A percentile compares a stretch with the other conserved stretches of the same genome.
These are phyloP conservation scores for Cymbidium sinense DNA, from an alignment of 106 monocot species.

Conservation along the genomic window DNA sequence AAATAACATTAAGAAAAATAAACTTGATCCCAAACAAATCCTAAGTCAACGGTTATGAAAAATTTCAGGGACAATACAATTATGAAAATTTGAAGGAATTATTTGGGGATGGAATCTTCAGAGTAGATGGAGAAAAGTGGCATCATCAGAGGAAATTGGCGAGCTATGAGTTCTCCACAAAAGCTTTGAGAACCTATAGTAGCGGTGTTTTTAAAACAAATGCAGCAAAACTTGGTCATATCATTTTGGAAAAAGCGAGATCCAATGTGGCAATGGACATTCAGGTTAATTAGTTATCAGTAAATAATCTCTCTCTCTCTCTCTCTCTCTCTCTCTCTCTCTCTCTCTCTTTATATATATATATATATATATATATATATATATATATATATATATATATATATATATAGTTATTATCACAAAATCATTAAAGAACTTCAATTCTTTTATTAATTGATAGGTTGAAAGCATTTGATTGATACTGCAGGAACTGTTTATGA, in stretches of 20 bases:
- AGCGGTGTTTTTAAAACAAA: conserved; percentile 28
- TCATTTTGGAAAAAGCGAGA: conserved; percentile 13
- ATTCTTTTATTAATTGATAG: neutral
- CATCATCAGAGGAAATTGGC: conserved; percentile 16
- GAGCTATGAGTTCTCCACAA: conserved; percentile 16
- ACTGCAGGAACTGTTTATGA: conserved; percentile 15
- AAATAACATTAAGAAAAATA: no score
- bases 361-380: no score
- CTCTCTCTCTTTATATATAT: no score
- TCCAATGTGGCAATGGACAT: conserved; percentile 30
- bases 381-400: no score
- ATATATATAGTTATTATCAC: no score
- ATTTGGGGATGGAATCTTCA: conserved; percentile 10
- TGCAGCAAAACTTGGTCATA: conserved; percentile 31
- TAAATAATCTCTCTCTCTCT: no score
- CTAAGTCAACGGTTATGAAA: no score
- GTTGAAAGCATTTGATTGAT: neutral
- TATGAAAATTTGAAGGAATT: conserved; percentile 5
- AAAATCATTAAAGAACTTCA: neutral
- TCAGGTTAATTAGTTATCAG: conserved; percentile 18
- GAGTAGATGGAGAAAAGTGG: conserved; percentile 17
- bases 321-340: no score
- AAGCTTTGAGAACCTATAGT: conserved; percentile 25
- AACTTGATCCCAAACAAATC: no score
- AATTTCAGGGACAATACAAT: neutral